Evolutionary conservation across 176 grass and related monocot genomes (phyloP), one percentile per base, ranked within the genome.

Genomic region (Calamus simplicifolius): DNA sequence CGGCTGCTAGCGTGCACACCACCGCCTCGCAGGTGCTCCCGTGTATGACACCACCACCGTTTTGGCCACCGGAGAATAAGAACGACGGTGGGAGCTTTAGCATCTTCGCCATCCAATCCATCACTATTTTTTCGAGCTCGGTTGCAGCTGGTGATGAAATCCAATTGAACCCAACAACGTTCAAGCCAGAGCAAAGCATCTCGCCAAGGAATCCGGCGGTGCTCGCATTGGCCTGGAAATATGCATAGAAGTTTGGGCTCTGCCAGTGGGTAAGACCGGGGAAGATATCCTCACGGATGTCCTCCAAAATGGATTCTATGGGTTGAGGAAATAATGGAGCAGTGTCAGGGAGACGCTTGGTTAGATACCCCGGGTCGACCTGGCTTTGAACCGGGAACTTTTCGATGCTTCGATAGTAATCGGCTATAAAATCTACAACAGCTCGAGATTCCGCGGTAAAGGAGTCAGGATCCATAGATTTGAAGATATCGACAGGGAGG

Each of bases 221-320:
- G 74, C 89, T 94, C 14, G 73, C 86, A 43, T 82, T 88, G 23
- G 77, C 69, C 28, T 70, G 84, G 57, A 88, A 88, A 35, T 94
- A 84, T 0, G 83, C 83, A 65, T 63, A 87, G 53, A 69, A 87
- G 51, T 80, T 83, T 18, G 87, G 87, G 72, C 79, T 91, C 56
- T 91, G 87, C 87, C 87, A 91, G 49, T 91, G 87, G 19, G 87
- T 91, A 25, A 86, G 49, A 48, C 87, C 87, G 0, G 87, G 87
- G 59, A 91, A 18, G 29, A 92, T 92, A 64, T 87, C 63, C 25
- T 78, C 62, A 3, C 5, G 70, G 50, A 88, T 77, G 66, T 94
- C 89, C 58, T 58, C 19, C 2, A 88, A 49, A 0, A 87, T 71
- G 27, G n/a, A 5, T 2, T 76, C 79, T 26, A 79, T 63, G 2